A percentile compares a stretch with the other conserved stretches of the same genome.
Conservation (phyloP, 495 filamentous ascomycete species). For the Xylaria nigripes region DNA sequence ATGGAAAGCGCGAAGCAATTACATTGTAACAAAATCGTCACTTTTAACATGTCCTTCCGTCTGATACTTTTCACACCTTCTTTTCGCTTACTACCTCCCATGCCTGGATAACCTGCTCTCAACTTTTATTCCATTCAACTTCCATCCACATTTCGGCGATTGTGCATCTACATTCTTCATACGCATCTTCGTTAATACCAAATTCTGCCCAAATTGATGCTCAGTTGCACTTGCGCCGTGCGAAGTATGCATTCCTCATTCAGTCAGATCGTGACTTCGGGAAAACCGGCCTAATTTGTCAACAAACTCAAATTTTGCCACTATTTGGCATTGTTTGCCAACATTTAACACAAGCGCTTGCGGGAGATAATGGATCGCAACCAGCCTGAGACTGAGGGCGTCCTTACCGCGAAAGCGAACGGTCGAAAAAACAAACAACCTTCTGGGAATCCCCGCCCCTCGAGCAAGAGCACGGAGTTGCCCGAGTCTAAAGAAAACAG, state of each 20-base stretch:
- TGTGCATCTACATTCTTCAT: background rate
- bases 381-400: constrained; percentile 8
- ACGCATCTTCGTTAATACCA: background rate
- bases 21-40: constrained; percentile 1
- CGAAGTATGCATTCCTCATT: constrained; percentile 4
- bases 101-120: background rate
- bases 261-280: background rate
- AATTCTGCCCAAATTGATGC: background rate
- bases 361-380: constrained; percentile 25
- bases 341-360: background rate
- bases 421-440: constrained; percentile 16
- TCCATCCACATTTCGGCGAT: background rate
- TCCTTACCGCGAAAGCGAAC: constrained; percentile 21
- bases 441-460: constrained; percentile 11
- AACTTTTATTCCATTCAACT: background rate
- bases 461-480: constrained; percentile 7
- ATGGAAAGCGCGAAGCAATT: constrained; percentile 1
- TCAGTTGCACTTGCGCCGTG: background rate
- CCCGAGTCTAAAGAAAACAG: constrained; percentile 19
- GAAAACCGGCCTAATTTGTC: background rate
- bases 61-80: background rate
- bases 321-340: background rate
- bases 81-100: background rate
- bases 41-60: background rate
- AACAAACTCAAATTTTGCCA: background rate